These are phyloP conservation scores for Peterozyma toletana DNA, from an alignment of 805 yeast genomes.

Conservation along the genomic window DNA sequence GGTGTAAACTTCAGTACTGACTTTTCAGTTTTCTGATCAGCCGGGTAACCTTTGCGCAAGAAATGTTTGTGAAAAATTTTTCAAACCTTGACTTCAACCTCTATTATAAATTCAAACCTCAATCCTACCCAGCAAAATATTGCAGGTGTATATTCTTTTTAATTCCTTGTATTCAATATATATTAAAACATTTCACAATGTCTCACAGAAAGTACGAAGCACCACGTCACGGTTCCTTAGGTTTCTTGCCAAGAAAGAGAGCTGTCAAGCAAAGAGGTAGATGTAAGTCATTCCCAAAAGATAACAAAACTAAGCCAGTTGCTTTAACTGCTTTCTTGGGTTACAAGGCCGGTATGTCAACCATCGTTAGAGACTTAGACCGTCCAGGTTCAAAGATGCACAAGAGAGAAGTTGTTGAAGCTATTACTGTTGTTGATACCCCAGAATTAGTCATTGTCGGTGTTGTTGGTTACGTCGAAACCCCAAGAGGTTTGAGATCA, in stretches of 20 bases:
- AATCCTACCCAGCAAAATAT: not conserved
- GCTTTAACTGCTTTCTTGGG: constrained; percentile 99
- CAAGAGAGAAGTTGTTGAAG: constrained; percentile 99
- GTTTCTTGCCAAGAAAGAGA: constrained; percentile 99
- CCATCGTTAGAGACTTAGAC: constrained; percentile 99
- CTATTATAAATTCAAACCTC: not conserved
- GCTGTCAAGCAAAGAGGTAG: constrained; percentile 97
- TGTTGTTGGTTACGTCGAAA: constrained; percentile 99
- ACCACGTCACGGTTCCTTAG: constrained; percentile 99
- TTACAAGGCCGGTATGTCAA: constrained; percentile 99
- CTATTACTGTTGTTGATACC: constrained; percentile 98
- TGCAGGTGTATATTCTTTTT: not conserved
- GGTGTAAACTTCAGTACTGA: too few relatives aligned
- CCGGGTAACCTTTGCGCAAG: not conserved
- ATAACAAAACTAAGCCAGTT: constrained; percentile 95
- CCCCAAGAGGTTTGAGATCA: constrained; percentile 99
- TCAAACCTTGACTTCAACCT: not conserved
- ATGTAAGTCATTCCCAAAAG: constrained; percentile 99
- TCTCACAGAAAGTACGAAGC: constrained; percentile 99
- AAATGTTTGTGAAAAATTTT: not conserved
- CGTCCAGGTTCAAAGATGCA: constrained; percentile 99
- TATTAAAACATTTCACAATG: constrained; percentile 38
- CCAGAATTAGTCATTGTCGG: constrained; percentile 99
- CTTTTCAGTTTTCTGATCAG: too few relatives aligned
- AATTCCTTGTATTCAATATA: not conserved